Evolutionary conservation across 2,329 filamentous ascomycete species (phyloP), one percentile per base, ranked within the genome.

Genomic region (Talaromyces sp.): DNA sequence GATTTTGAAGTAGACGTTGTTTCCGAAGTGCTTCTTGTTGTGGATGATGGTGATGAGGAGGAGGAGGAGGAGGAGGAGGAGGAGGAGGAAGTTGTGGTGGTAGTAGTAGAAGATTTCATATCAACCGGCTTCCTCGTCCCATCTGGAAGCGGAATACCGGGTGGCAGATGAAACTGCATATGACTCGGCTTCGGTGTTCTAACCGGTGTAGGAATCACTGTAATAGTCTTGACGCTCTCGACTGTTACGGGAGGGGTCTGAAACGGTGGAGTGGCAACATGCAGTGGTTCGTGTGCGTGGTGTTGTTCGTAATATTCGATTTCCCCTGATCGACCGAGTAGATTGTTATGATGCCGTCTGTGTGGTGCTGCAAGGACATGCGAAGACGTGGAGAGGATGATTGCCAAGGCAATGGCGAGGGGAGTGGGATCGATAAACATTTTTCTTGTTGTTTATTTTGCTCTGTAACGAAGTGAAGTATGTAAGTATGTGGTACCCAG

Each of bases 401-500:
- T 66, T 52, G 64, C 64, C 43, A 66, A 31, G 7, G 50, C 52
- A 54, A 65, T 64, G 45, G 60, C 37, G 35, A 67, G 54, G 4
- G 49, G 59, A 27, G 57, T 41, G 13, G 65, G 56, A 41, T 52
- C 31, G 22, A 65, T 15, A 19, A 58, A 52, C 65, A 67, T 67
- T 52, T 64, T 62, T 33, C 10, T 19, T 49, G 39, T 56, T 35
- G 45, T 3, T 19, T 31, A 27, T 33, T 50, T 33, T n/a, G 8
- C 15, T 52, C 31, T n/a, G 7, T 13, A 52, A 52, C n/a, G 15
- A n/a, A n/a, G 25, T 37, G 25, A n/a, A 17, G 33, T 56, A 17
- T 37, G 52, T 25, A 8, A 56, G 17, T 37, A 22, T 39, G 0
- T 25, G 33, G n/a, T 37, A 56, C n/a, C 31, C n/a, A 11, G 5